Conservation (phyloP, 139 green algal genomes). For the Trebouxia sp. region DNA sequence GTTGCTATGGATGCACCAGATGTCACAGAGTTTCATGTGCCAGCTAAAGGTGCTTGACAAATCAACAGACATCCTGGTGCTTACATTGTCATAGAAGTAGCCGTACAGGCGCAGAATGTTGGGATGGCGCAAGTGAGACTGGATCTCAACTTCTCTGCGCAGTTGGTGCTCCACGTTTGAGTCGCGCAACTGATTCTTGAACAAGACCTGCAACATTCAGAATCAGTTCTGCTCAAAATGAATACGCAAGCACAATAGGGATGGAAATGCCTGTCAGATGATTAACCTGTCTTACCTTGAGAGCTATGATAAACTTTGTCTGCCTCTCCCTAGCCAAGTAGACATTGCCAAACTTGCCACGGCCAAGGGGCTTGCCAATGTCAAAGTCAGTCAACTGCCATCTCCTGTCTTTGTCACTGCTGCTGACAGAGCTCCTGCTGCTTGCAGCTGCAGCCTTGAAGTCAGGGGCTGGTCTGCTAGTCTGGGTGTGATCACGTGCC, state of each 20-base stretch:
- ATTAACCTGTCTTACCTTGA: slow-evolving; percentile 79
- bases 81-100: slow-evolving; percentile 95
- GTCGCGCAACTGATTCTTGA: slow-evolving; percentile 94
- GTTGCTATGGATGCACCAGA: neutral
- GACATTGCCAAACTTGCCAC: slow-evolving; percentile 99
- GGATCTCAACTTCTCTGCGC: slow-evolving; percentile 97
- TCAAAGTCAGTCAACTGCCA: slow-evolving; percentile 97
- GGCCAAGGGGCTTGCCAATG: slow-evolving; percentile 93
- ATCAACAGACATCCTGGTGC: neutral
- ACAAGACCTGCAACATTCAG: slow-evolving; percentile 77
- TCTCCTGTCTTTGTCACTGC: slow-evolving; percentile 26
- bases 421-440: slow-evolving; percentile 23
- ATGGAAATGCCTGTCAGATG: neutral
- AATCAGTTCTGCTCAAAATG: neutral
- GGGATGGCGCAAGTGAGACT: slow-evolving; percentile 94
- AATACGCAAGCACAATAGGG: neutral
- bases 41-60: neutral
- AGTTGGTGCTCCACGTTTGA: slow-evolving; percentile 98
- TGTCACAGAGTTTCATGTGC: neutral
- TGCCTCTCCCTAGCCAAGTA: slow-evolving; percentile 95
- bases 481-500: neutral
- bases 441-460: neutral
- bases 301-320: slow-evolving; percentile 91
- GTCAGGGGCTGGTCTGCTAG: neutral
- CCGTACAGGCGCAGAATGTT: slow-evolving; percentile 98